Base-by-base conservation (phyloP, 441 rosid genomes). In the Mallotus repandus region DNA sequence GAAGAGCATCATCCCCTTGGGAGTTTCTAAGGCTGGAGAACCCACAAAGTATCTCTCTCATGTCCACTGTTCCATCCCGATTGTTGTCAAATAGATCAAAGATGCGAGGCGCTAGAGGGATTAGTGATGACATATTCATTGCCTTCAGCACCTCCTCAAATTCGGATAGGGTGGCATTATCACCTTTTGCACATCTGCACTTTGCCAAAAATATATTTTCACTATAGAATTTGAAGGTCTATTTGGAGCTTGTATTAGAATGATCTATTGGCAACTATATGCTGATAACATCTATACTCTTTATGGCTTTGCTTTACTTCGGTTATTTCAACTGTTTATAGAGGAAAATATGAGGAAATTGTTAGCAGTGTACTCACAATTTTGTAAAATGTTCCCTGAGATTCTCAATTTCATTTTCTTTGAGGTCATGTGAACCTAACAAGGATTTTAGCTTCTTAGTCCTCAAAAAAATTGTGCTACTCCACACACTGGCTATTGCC, bases 21-120 rank as follows among this genome's bases (percentile, higher is more conserved):
- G 91, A 90, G 74, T 87, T 90, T 77, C 82, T 84, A 57, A 90
- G 91, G 84, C 83, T 90, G 63, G 93, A 87, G 72, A 90, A 87
- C 55, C 93, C 96, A 12, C 96, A 87, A 0, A 90, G 84, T 41
- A 89, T 86, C 80, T 89, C 96, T 67, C 93, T 88, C 91, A 87
- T 87, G 72, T 90, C 91, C 19, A 90, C 84, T 0, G 91, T 90
- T 63, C 96, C 90, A 74, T 90, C 93, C 0, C 93, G 86, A 58
- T 90, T 90, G 80, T 89, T 79, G 78, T 90, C 93, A 5, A 90
- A 87, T 0, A 90, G 70, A 73, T 89, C 89, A 41, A 89, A 90
- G 74, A 90, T 86, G 29, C 96, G 86, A 9, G 96, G 80, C 1
- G 88, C 93, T 46, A 90, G 72, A 18, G 91, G 96, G 52, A 89